Evolutionary conservation across 208 protist genomes (phyloP), one percentile per base, ranked within the genome.

Genomic region (Wallacemonas sp.): DNA sequence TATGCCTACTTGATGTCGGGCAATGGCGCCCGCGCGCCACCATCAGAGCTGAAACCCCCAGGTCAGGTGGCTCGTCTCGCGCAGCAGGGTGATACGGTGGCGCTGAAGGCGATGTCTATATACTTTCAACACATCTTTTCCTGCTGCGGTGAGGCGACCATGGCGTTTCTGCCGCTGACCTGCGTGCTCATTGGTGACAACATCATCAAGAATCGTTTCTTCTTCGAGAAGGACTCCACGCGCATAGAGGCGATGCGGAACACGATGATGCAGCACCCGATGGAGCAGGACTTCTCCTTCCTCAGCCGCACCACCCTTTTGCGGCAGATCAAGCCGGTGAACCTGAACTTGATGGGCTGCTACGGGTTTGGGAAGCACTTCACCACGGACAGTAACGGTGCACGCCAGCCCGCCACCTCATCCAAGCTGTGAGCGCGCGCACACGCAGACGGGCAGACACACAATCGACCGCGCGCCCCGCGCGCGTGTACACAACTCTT

Each of bases 271-370:
- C 52, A 76, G 66, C 85, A 92, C 69, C 54, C 81, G n/a, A 89
- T 88, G 81, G 81, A 91, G 67, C 65, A 64, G 27, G 69, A 76
- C 41, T 74, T 63, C 29, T 66, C 69, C 1, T 87, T 86, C 22
- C 66, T 87, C 34, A 73, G 77, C 27, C 81, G 79, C 36, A 73
- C 79, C 29, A 85, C 81, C 19, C 79, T 87, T 21, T 50, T 92
- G 61, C 81, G 85, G 1, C 85, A 92, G 75, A 72, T 75, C 38
- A 79, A 78, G 41, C 55, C 63, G n/a, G 62, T 86, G 1, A 92
- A 92, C 58, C 52, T 92, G 63, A 92, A 92, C 64, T 34, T 92
- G 1, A 53, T 92, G 13, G 85, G 85, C 38, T 88, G 85, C 70
- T 82, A 79, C 44, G 78, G 70, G 36, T 85, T 78, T 42, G 85